phyloP scores from a whole-genome alignment of 345 rosid species.

The Cardamine resedifolia region DNA sequence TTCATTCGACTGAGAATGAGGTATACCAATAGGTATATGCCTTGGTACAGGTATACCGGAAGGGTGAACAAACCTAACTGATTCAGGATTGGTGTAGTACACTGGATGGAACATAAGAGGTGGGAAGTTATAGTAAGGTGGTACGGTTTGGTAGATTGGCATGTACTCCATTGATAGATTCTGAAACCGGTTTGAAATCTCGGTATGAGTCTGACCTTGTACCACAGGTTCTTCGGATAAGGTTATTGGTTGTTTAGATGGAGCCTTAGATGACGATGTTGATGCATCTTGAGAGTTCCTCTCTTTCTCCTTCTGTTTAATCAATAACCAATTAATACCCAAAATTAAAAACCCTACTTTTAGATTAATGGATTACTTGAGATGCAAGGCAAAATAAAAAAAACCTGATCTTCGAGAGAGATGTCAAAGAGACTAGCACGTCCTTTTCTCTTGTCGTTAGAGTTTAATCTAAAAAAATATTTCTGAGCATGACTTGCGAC shows the following conservation, averaged over 20 bases:
- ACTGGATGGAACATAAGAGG: slow-evolving; percentile 27
- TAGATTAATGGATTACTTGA: background rate
- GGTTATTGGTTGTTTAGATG: slow-evolving; percentile 10
- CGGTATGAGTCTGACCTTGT: slow-evolving; percentile 27
- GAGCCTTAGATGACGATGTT: background rate
- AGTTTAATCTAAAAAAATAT: slow-evolving; percentile 48
- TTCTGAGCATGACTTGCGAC: slow-evolving; percentile 84
- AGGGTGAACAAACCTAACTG: slow-evolving; percentile 33
- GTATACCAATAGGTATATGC: slow-evolving; percentile 27
- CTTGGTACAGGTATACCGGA: slow-evolving; percentile 41
- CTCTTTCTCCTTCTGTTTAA: slow-evolving; percentile 15
- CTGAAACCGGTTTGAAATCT: slow-evolving; percentile 30
- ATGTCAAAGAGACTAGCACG: slow-evolving; percentile 67
- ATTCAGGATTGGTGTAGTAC: slow-evolving; percentile 25
- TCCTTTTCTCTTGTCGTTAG: slow-evolving; percentile 44
- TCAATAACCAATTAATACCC: background rate
- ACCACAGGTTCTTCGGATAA: slow-evolving; percentile 21
- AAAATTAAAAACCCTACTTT: slow-evolving; percentile 1
- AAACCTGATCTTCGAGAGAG: slow-evolving; percentile 35
- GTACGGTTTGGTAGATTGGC: slow-evolving; percentile 30
- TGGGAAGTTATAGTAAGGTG: slow-evolving; percentile 21
- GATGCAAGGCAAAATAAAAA: background rate
- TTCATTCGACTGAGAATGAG: slow-evolving; percentile 15
- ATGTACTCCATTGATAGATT: slow-evolving; percentile 28
- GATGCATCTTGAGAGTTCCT: slow-evolving; percentile 19